Base-by-base conservation (phyloP, 106 monocot species). In the Dactylorhiza incarnata region DNA sequence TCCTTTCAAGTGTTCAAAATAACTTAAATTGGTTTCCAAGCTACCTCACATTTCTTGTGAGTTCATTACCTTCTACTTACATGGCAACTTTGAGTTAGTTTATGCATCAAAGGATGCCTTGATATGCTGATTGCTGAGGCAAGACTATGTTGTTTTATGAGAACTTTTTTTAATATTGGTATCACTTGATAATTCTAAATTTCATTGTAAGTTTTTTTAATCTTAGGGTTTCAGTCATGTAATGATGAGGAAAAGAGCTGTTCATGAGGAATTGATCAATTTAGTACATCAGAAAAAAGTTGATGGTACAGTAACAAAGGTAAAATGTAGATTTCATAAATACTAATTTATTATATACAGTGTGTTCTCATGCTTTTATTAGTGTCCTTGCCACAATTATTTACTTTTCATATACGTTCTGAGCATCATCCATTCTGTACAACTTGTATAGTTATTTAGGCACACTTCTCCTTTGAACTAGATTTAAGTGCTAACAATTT, bases 181-280 rank as follows among this genome's bases (percentile, higher is more conserved):
- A 44, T 69, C 44, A 16, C 45, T 45, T 69, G 45, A 44, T 69
- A 69, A 20, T 72, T 22, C 49, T 49, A n/a, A 59, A n/a, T 59
- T 59, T 6, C 3, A 49, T 72, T 49, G 3, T 49, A 48, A 72
- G 7, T 72, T 70, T 22, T 70, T 58, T 65, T 65, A 29, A 26
- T 65, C 50, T 20, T 72, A 97, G 97, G 91, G 91, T 74, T 65
- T 86, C 17, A 85, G 87, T 85, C 86, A 87, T 50, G 86, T 97
- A 72, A 97, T 97, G 97, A 89, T 84, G 82, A 97, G 83, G 76
- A 97, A 97, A 80, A 91, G 97, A 89, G 93, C 83, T 65, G 71
- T 94, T 82, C 95, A 96, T 79, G 89, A 97, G 77, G 84, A 82
- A 48, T 85, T 94, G 46, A 97, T 97, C 62, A 94, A 83, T 62